These are phyloP conservation scores for Aspergillus calidoustus DNA, from an alignment of 2,329 filamentous ascomycete genomes.

Conservation along the genomic window DNA sequence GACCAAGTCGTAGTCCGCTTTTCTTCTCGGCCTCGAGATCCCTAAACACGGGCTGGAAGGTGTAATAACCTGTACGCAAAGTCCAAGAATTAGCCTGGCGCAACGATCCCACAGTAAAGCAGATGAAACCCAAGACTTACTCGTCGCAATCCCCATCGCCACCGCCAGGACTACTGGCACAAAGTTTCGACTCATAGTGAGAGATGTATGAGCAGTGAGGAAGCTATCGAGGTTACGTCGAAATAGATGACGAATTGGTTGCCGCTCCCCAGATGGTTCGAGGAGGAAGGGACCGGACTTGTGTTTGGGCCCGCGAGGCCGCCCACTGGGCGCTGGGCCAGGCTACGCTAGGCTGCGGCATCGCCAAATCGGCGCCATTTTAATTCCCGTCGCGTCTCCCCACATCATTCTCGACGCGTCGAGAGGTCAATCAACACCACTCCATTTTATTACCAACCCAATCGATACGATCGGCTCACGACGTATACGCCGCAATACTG, in stretches of 20 bases:
- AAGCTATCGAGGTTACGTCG: neutral
- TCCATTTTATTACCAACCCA: neutral
- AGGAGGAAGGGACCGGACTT: neutral
- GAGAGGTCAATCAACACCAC: constrained; percentile 2
- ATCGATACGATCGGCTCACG: neutral
- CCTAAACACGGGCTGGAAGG: constrained; percentile 48
- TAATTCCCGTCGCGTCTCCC: constrained; percentile 31
- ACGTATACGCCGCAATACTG: neutral
- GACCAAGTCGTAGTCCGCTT: constrained; percentile 20
- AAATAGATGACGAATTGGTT: neutral
- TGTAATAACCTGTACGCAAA: constrained; percentile 44
- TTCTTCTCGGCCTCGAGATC: constrained; percentile 40
- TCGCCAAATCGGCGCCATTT: constrained; percentile 29
- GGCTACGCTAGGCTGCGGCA: constrained; percentile 3
- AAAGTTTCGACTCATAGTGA: constrained; percentile 43
- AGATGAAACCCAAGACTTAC: constrained; percentile 28
- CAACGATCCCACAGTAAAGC: neutral
- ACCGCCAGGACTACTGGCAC: constrained; percentile 44
- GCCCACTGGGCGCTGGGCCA: neutral
- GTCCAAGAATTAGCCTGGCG: constrained; percentile 6
- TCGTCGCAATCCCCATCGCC: constrained; percentile 46
- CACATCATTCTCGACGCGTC: constrained; percentile 34
- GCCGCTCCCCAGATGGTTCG: neutral
- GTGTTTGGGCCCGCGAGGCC: neutral
- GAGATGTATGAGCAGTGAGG: neutral